phyloP scores from a whole-genome alignment of 257 asterid genomes.

The Lycium ferocissimum region DNA sequence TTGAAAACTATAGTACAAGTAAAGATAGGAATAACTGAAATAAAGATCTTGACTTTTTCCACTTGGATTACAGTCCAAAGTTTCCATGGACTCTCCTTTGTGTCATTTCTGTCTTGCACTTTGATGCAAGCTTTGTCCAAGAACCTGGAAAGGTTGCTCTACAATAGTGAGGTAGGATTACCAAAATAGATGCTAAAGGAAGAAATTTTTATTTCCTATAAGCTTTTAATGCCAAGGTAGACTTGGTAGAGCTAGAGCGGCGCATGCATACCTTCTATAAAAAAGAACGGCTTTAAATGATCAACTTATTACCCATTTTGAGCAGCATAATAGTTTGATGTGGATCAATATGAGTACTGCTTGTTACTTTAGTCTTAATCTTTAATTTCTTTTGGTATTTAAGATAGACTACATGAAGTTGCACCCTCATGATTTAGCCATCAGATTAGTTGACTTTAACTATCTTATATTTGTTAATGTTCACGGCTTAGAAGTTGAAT shows the following conservation, averaged over 20 bases:
- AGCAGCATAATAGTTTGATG: background rate
- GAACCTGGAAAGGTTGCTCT: conserved; percentile 49
- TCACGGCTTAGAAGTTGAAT: no score
- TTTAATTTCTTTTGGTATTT: no score
- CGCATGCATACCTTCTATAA: no score
- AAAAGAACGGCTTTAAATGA: no score
- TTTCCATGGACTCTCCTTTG: conserved; percentile 58
- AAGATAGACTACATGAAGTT: background rate
- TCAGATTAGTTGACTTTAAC: background rate
- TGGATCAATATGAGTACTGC: background rate
- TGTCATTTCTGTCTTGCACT: conserved; percentile 41
- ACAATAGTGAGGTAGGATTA: no score
- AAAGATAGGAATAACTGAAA: conserved; percentile 74
- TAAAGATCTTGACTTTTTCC: conserved; percentile 70
- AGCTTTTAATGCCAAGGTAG: no score
- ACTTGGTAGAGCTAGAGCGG: no score
- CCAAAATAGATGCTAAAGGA: no score
- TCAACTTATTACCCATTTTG: no score
- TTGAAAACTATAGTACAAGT: conserved; percentile 92
- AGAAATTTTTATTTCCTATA: no score
- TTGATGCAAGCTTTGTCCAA: conserved; percentile 92
- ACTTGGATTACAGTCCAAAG: conserved; percentile 66
- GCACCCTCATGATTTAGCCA: background rate
- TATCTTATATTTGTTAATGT: background rate
- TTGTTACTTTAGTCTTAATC: background rate